Evolutionary conservation across 2,329 filamentous ascomycete genomes (phyloP).

Genomic region (Nannizziopsis arthrosporioides): DNA sequence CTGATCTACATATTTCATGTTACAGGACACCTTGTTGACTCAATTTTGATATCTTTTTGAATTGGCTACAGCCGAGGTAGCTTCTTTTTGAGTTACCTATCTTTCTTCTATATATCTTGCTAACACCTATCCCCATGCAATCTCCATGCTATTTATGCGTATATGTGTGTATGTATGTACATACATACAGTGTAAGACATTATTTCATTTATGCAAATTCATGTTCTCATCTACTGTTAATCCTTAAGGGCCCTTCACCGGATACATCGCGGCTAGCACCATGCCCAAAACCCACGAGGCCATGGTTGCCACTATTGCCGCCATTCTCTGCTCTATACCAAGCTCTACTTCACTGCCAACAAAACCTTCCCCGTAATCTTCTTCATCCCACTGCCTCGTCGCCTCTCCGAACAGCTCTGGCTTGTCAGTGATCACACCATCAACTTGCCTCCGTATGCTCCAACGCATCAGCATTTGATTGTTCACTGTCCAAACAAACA

Average conservation of each 20-base stretch:
- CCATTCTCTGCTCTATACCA: constrained; percentile 1
- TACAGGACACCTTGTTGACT: background rate
- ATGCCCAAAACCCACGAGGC: constrained; percentile 2
- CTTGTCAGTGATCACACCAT: constrained; percentile 81
- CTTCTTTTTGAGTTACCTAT: background rate
- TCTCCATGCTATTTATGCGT: background rate
- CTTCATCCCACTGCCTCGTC: constrained; percentile 8
- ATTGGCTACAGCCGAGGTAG: background rate
- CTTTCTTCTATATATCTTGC: background rate
- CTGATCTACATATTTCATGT: background rate
- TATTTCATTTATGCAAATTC: background rate
- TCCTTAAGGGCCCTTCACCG: background rate
- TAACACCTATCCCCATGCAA: background rate
- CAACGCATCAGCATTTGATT: constrained; percentile 67
- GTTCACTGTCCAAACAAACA: constrained; percentile 85
- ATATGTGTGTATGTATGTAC: background rate
- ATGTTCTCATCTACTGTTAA: background rate
- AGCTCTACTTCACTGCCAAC: background rate
- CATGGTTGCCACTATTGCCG: constrained; percentile 1
- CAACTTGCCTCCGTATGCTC: constrained; percentile 54
- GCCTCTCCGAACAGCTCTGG: constrained; percentile 33
- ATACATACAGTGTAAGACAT: background rate
- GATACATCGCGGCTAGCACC: constrained; percentile 6
- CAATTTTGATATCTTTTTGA: background rate
- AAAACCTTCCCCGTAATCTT: constrained; percentile 5